Base-by-base conservation (phyloP, 176 grass and related monocot species). In the Canna indica region DNA sequence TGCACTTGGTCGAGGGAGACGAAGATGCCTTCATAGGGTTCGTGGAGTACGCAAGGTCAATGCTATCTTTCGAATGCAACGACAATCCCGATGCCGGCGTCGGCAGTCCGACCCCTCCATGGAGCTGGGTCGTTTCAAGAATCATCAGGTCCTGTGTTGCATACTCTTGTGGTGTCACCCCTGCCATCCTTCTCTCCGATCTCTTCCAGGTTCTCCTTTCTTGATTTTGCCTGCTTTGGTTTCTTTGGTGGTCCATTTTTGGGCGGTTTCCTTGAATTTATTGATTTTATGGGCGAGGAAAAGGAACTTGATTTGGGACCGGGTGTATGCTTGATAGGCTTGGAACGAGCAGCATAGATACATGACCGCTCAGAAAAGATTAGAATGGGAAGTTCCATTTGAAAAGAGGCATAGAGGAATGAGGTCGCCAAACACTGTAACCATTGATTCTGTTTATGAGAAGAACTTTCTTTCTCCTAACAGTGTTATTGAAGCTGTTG, bases 181-280 rank as follows among this genome's bases (percentile, higher is more conserved):
- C 93, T 45, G 81, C 86, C 68, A 96, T 91, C 82, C 85, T 96
- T 41, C 83, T 91, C 64, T 87, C 93, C 34, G 93, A 96, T 73
- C 86, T 91, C 67, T 91, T 89, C 79, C 93, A 96, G 86, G 88
- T n/a, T n/a, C n/a, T n/a, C n/a, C n/a, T n/a, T n/a, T n/a, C n/a
- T n/a, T n/a, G n/a, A n/a, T 42, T 59, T 69, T 25, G 13, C 26
- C 50, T 45, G 56, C 0, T 54, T 14, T 45, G 6, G 4, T 77
- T 39, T 64, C 24, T 76, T 68, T 13, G 17, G 7, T 34, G 25
- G 46, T 3, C 15, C 22, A 47, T 4, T 47, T 33, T 38, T 57
- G 14, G 20, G 17, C 47, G 52, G 58, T 33, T n/a, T n/a, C n/a
- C n/a, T n/a, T n/a, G n/a, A n/a, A n/a, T 32, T 12, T 33, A 24